Conservation (phyloP, 495 filamentous ascomycete genomes). For the Podospora pseudocomata region DNA sequence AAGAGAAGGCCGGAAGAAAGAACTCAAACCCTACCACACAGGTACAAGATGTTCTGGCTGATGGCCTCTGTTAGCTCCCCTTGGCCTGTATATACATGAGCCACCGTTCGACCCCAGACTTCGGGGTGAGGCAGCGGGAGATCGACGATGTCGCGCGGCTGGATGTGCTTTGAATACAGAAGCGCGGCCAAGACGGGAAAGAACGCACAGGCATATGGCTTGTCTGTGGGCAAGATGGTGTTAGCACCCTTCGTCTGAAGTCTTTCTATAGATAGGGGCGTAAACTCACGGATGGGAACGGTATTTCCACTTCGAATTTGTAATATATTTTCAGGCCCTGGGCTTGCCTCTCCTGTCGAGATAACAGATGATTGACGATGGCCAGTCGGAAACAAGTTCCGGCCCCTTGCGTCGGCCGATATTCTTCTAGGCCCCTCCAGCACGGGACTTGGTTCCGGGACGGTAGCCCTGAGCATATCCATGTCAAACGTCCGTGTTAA, state of each 20-base stretch:
- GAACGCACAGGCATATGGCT: slow-evolving; percentile 46
- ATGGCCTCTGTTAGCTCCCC: slow-evolving; percentile 44
- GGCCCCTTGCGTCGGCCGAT: slow-evolving; percentile 10
- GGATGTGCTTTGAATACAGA: slow-evolving; percentile 49
- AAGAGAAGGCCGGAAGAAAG: slow-evolving; percentile 10
- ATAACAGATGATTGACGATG: slow-evolving; percentile 16
- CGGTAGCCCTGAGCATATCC: slow-evolving; percentile 39
- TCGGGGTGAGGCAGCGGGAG: slow-evolving; percentile 54
- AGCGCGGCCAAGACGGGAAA: slow-evolving; percentile 51
- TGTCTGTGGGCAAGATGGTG: slow-evolving; percentile 34
- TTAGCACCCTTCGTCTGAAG: background rate
- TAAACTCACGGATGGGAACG: slow-evolving; percentile 48
- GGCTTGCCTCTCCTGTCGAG: background rate
- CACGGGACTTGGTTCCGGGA: slow-evolving; percentile 28
- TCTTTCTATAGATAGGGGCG: background rate
- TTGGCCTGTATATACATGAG: slow-evolving; percentile 50
- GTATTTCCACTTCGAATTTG: slow-evolving; percentile 33
- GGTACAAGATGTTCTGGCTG: slow-evolving; percentile 50
- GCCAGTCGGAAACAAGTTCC: slow-evolving; percentile 7
- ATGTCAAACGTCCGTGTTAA: slow-evolving; percentile 47
- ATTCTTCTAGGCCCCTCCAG: slow-evolving; percentile 6
- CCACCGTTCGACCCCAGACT: slow-evolving; percentile 48
- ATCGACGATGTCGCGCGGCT: slow-evolving; percentile 50
- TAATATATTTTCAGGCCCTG: slow-evolving; percentile 17
- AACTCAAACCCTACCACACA: slow-evolving; percentile 45